These are phyloP conservation scores for Immersiporthe knoxdaviesiana DNA, from an alignment of 2,329 filamentous ascomycete species.

Conservation along the genomic window DNA sequence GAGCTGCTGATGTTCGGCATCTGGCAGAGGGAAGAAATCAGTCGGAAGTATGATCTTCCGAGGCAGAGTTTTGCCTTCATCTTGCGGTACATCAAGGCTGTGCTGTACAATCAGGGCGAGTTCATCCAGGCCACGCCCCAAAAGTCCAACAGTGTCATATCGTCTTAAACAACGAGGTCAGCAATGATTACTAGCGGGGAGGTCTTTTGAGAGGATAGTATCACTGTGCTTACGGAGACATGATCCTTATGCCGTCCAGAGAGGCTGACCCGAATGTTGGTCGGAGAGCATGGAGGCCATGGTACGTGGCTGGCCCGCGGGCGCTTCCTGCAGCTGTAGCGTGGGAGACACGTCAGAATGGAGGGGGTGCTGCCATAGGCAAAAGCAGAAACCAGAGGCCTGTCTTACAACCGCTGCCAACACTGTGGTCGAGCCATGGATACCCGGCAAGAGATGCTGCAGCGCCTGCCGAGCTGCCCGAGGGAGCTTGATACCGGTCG, in stretches of 20 bases:
- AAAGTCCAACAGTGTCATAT: conserved; percentile 25
- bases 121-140: conserved; percentile 19
- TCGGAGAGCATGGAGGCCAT: conserved; percentile 25
- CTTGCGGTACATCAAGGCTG: conserved; percentile 17
- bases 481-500: conserved; percentile 34
- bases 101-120: conserved; percentile 17
- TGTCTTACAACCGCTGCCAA: conserved; percentile 37
- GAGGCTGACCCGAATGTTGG: conserved; percentile 20
- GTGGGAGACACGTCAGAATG: neutral
- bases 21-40: conserved; percentile 22
- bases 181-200: neutral
- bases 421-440: conserved; percentile 33
- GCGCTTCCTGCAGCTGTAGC: conserved; percentile 19
- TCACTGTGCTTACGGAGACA: conserved; percentile 20
- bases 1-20: conserved; percentile 17
- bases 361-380: too few relatives aligned
- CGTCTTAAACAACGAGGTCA: conserved; percentile 12
- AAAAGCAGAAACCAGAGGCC: conserved; percentile 35
- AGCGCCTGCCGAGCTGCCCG: conserved; percentile 32
- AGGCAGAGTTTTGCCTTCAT: neutral
- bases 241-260: conserved; percentile 17
- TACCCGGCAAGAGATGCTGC: conserved; percentile 34
- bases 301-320: conserved; percentile 19
- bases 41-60: conserved; percentile 21
- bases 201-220: too few relatives aligned